Conservation (phyloP, 345 rosid genomes). For the Melaleuca quinquenervia region DNA sequence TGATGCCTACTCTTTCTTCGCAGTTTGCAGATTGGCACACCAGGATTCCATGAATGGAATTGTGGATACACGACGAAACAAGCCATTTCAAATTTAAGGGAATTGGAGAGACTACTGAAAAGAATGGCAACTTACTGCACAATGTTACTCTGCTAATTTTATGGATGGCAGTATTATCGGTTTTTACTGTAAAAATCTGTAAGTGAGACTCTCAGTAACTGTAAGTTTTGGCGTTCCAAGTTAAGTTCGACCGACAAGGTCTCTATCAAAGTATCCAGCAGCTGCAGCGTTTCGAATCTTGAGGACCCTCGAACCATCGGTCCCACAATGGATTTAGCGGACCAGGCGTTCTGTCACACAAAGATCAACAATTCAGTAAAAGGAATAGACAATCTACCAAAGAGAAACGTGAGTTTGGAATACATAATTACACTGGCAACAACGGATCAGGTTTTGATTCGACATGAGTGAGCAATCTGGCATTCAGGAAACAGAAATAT, state of each 20-base stretch:
- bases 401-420: not conserved
- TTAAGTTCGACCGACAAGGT: not conserved
- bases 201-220: not conserved
- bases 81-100: not conserved
- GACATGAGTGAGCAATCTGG: slow-evolving; percentile 51
- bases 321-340: slow-evolving; percentile 72
- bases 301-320: slow-evolving; percentile 78
- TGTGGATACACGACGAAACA: not conserved
- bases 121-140: not conserved
- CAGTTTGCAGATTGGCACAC: too few relatives aligned
- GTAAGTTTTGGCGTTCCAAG: not conserved
- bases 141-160: not conserved
- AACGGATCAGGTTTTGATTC: slow-evolving; percentile 61
- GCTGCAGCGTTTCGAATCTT: slow-evolving; percentile 51
- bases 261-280: slow-evolving; percentile 55
- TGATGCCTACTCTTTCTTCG: not conserved
- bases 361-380: not conserved
- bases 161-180: not conserved
- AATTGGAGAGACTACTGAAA: not conserved
- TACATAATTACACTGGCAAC: slow-evolving; percentile 42
- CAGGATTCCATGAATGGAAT: not conserved
- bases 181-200: not conserved
- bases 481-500: not conserved
- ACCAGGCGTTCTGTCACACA: slow-evolving; percentile 49
- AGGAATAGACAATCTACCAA: not conserved